phyloP scores from a whole-genome alignment of 495 filamentous ascomycete species.

The Massariosphaeria phaeospora region DNA sequence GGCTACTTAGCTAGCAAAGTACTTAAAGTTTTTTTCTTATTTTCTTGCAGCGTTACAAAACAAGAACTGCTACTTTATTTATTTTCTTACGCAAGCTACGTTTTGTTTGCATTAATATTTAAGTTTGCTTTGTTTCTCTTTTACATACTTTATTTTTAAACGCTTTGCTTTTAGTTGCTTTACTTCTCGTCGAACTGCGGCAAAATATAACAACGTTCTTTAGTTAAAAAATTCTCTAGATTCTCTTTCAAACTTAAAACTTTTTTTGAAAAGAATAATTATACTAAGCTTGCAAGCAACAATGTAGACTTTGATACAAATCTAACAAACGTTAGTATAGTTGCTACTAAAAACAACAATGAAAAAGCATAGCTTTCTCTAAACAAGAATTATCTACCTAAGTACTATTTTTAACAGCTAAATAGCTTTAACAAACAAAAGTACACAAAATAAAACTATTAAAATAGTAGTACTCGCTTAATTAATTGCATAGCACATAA shows the following conservation, averaged over 20 bases:
- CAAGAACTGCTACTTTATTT: neutral
- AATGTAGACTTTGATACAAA: neutral
- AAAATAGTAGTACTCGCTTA: slow-evolving; percentile 18
- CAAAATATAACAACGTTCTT: neutral
- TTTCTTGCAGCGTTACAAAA: neutral
- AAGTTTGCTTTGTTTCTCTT: too few relatives aligned
- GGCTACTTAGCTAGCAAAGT: neutral
- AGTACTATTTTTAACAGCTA: slow-evolving; percentile 1
- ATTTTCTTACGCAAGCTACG: too few relatives aligned
- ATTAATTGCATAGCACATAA: slow-evolving; percentile 1
- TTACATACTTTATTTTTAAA: too few relatives aligned
- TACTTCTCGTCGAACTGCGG: neutral
- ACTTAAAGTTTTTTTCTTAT: slow-evolving; percentile 2
- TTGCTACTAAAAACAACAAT: neutral
- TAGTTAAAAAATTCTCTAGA: neutral
- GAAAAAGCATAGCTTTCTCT: neutral
- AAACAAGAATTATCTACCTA: neutral
- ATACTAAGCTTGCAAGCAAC: neutral
- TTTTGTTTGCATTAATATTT: too few relatives aligned
- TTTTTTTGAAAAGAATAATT: slow-evolving; percentile 2
- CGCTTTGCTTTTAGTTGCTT: too few relatives aligned
- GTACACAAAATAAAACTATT: slow-evolving; percentile 13
- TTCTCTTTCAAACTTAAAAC: too few relatives aligned
- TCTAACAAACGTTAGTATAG: neutral
- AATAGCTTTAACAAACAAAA: slow-evolving; percentile 4